Evolutionary conservation across 345 rosid species (phyloP).

Genomic region (Angophora floribunda): DNA sequence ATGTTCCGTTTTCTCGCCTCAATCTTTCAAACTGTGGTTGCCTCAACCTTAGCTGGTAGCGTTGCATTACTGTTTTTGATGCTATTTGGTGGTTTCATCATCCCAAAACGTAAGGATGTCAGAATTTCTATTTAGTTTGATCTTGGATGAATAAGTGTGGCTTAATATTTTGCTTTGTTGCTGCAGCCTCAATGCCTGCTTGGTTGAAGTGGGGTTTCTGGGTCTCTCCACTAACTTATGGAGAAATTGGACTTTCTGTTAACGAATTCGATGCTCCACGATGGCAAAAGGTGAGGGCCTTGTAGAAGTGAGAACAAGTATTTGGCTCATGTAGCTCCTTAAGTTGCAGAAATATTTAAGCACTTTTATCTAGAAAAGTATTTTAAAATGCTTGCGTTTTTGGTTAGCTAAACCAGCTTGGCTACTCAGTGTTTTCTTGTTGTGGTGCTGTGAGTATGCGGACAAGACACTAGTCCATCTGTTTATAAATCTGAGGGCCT

Average conservation of each 20-base stretch:
- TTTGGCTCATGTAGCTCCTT: background rate
- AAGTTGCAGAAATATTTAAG: background rate
- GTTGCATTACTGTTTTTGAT: slow-evolving; percentile 23
- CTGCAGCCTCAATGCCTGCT: slow-evolving; percentile 58
- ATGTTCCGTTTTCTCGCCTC: slow-evolving; percentile 70
- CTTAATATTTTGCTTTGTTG: background rate
- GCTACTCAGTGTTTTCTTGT: background rate
- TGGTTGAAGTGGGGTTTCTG: slow-evolving; percentile 84
- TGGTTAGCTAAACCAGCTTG: background rate
- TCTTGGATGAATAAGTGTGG: background rate
- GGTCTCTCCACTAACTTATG: slow-evolving; percentile 62
- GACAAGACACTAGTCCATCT: background rate
- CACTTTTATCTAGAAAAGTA: background rate
- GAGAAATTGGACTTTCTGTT: slow-evolving; percentile 49
- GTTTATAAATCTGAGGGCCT: background rate
- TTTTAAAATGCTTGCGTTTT: background rate
- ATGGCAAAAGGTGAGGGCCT: slow-evolving; percentile 48
- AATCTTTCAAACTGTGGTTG: slow-evolving; percentile 34
- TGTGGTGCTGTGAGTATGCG: background rate
- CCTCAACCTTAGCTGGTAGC: slow-evolving; percentile 41
- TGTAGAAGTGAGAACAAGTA: background rate
- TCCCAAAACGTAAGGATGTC: slow-evolving; percentile 36
- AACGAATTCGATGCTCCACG: slow-evolving; percentile 76
- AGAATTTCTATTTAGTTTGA: background rate
- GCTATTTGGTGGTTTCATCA: slow-evolving; percentile 56